Base-by-base conservation (phyloP, 306 rosid genomes). In the Begonia masoniana region DNA sequence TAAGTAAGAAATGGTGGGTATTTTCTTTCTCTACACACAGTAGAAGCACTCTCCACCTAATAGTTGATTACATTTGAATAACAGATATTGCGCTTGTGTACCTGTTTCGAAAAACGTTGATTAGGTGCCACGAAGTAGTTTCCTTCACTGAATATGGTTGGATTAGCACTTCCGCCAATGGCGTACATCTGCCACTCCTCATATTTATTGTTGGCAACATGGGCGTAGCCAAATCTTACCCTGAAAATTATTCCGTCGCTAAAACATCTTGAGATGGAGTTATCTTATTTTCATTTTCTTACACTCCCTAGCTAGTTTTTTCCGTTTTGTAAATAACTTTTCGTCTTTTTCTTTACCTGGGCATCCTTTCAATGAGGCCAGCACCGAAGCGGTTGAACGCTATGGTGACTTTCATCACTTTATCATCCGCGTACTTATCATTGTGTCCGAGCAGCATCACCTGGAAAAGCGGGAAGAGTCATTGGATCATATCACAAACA, bases 151-250 rank as follows among this genome's bases (percentile, higher is more conserved):
- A 85, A 83, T 26, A 89, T 89, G 51, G 94, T 89, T 26, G 97
- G 94, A 53, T 78, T 72, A 10, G 97, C 82, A 63, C 95, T 89
- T 24, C 97, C 97, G 10, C 97, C 95, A 0, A 85, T 39, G 10
- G 95, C 97, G 56, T 89, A 89, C 95, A 85, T 82, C 58, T 48
- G 39, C 97, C 97, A 89, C 56, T 68, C 66, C 43, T 85, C 87
- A 48, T 85, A 85, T 57, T 63, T 62, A 57, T 89, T 89, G 80
- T 89, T 89, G 23, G 75, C 95, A 13, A 85, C 82, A 62, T 85
- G 97, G 1, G 85, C 83, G 50, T 89, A 85, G 15, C 97, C 95
- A 65, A 89, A 85, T 69, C 97, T 76, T 13, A 89, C 87, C 80
- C 97, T 85, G 71, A 45, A 68, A 21, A 54, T 51, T 51, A 64